These are phyloP conservation scores for Sicyos edulis DNA, from an alignment of 306 rosid genomes.

Conservation along the genomic window DNA sequence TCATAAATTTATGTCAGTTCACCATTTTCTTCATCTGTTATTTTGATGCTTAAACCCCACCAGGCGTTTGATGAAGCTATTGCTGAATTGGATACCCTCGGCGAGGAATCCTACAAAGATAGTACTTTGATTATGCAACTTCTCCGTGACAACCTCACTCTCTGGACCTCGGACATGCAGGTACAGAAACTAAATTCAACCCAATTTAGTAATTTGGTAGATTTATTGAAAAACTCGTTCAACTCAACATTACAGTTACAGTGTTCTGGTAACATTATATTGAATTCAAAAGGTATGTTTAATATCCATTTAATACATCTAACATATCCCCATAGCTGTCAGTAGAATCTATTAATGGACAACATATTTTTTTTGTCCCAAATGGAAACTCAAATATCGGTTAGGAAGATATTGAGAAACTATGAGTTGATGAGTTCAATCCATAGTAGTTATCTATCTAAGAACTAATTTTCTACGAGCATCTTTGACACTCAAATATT, in stretches of 20 bases:
- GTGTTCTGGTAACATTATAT: not conserved
- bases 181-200: conserved; percentile 30
- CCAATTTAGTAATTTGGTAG: not conserved
- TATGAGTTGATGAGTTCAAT: no score
- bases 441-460: no score
- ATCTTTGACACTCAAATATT: no score
- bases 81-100: conserved; percentile 93
- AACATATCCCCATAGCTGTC: not conserved
- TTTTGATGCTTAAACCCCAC: conserved; percentile 20
- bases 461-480: no score
- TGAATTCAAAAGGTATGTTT: not conserved
- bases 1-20: not conserved
- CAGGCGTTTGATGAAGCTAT: conserved; percentile 99
- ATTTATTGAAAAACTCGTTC: not conserved
- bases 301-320: not conserved
- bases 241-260: not conserved
- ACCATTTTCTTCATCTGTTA: not conserved
- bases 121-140: conserved; percentile 99
- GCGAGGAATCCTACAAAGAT: conserved; percentile 98
- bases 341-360: not conserved
- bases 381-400: no score
- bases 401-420: no score
- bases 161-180: conserved; percentile 99
- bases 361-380: not conserved
- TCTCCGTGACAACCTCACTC: conserved; percentile 97